These are phyloP conservation scores for Didymella pomorum DNA, from an alignment of 2,329 filamentous ascomycete species.

Conservation along the genomic window DNA sequence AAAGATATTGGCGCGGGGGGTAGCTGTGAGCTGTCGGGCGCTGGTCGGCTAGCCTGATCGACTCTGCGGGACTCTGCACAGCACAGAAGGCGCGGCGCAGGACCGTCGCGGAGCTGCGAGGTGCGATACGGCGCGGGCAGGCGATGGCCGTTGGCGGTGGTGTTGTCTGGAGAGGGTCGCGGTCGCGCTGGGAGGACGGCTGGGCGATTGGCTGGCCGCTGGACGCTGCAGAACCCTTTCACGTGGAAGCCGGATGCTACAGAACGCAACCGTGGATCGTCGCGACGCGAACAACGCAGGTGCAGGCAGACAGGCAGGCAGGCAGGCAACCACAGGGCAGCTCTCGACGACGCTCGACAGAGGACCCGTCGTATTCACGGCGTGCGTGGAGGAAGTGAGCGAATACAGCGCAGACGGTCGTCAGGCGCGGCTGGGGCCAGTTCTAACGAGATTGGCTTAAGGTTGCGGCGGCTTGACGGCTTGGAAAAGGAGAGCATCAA, in stretches of 20 bases:
- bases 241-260: constrained; percentile 21
- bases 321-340: constrained; percentile 8
- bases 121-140: constrained; percentile 12
- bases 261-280: not conserved
- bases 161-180: constrained; percentile 4
- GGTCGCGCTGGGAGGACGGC: constrained; percentile 7
- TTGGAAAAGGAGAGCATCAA: constrained; percentile 25
- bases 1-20: not conserved
- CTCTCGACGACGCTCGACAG: constrained; percentile 20
- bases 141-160: constrained; percentile 9
- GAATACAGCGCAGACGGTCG: constrained; percentile 24
- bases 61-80: not conserved
- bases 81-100: constrained; percentile 4
- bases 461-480: not conserved
- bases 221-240: constrained; percentile 17
- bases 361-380: constrained; percentile 29
- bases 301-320: not conserved
- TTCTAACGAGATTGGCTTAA: constrained; percentile 18
- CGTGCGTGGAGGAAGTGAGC: constrained; percentile 39
- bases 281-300: not conserved
- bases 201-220: constrained; percentile 1
- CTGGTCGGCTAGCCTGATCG: constrained; percentile 20
- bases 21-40: not conserved
- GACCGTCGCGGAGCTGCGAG: not conserved
- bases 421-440: constrained; percentile 40